phyloP scores from a whole-genome alignment of 345 rosid species.

The Eucalyptus microcorys region DNA sequence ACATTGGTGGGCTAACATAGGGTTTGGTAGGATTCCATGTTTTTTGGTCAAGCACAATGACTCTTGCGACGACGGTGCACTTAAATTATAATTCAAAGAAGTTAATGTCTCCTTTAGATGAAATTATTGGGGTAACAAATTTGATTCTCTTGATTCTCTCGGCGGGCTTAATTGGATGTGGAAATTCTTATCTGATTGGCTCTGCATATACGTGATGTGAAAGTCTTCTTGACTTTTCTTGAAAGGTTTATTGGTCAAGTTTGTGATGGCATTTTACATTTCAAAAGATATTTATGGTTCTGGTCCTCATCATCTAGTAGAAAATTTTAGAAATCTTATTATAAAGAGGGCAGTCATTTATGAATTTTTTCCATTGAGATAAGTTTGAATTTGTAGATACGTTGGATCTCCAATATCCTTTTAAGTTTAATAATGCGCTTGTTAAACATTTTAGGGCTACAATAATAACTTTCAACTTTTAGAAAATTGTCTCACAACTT shows the following conservation, averaged over 20 bases:
- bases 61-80: no score
- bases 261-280: no score
- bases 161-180: fast-evolving
- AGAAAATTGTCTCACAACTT: not conserved
- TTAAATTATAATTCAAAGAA: no score
- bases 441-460: not conserved
- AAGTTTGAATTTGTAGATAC: not conserved
- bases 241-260: no score
- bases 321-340: no score
- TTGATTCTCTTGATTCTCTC: not conserved
- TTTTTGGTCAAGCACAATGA: no score
- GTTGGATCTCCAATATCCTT: not conserved
- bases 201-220: fast-evolving
- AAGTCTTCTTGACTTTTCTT: fast-evolving
- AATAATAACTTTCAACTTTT: not conserved
- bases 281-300: no score
- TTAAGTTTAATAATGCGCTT: not conserved
- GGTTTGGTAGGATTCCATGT: no score
- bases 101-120: not conserved
- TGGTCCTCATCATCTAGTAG: no score
- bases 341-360: not conserved
- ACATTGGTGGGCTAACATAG: no score
- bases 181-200: not conserved
- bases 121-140: fast-evolving
- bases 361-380: not conserved